Evolutionary conservation across 2,329 filamentous ascomycete species (phyloP).

Genomic region (Fusarium sp.): DNA sequence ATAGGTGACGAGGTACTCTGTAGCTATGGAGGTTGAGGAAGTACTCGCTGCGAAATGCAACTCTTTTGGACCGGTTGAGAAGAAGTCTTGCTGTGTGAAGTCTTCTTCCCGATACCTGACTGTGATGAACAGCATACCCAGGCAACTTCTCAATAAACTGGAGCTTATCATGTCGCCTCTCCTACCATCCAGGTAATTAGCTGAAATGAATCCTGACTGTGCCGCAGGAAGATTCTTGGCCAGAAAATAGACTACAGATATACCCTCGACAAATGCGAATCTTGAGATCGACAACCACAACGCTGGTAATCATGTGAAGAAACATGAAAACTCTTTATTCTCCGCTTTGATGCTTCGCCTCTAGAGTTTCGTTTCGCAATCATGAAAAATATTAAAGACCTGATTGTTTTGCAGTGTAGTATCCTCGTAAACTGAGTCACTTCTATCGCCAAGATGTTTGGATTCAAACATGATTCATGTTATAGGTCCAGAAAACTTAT

Average conservation of each 20-base stretch:
- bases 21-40: constrained; percentile 47
- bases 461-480: constrained; percentile 8
- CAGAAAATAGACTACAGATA: neutral
- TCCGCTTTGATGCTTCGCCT: neutral
- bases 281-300: constrained; percentile 3
- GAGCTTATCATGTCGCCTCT: neutral
- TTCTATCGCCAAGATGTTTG: constrained; percentile 18
- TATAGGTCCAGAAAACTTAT: constrained; percentile 22
- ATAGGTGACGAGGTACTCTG: neutral
- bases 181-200: neutral
- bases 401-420: constrained; percentile 8
- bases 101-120: neutral
- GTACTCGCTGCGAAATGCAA: constrained; percentile 37
- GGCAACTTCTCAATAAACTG: neutral
- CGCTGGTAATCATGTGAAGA: neutral
- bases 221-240: neutral
- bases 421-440: constrained; percentile 2
- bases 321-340: neutral
- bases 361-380: neutral
- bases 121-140: neutral
- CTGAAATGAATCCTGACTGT: neutral
- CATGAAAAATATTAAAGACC: neutral
- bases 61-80: constrained; percentile 47
- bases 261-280: neutral
- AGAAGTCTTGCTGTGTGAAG: constrained; percentile 36